These are phyloP conservation scores for Aphanomyces astaci DNA, from an alignment of 352 stramenopile species.

Conservation along the genomic window DNA sequence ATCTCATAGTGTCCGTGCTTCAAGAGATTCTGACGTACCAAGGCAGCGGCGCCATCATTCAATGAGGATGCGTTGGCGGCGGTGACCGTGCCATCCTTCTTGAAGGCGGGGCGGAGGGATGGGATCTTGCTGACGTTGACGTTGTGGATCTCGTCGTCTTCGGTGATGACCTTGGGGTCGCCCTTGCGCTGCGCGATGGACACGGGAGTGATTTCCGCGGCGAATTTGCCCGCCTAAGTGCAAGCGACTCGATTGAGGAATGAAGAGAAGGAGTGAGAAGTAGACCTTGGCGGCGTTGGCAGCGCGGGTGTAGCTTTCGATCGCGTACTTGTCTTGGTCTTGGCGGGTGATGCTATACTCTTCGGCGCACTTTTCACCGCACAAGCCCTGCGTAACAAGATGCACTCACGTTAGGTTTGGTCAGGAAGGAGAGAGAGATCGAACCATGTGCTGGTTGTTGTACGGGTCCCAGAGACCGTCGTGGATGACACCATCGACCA, in stretches of 20 bases:
- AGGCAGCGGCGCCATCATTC: conserved; percentile 92
- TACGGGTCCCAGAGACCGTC: conserved; percentile 97
- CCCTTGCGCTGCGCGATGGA: conserved; percentile 48
- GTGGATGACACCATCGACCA: conserved; percentile 88
- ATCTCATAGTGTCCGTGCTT: neutral
- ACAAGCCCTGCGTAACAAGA: no score
- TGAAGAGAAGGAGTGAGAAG: neutral
- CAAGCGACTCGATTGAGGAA: conserved; percentile 17
- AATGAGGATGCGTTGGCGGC: conserved; percentile 92
- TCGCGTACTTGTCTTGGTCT: conserved; percentile 90
- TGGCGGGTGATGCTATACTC: conserved; percentile 82
- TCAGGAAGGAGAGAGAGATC: neutral
- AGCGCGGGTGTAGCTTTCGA: conserved; percentile 87
- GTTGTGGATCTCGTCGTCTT: conserved; percentile 87
- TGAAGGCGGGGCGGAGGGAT: conserved; percentile 86
- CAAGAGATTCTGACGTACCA: conserved; percentile 30
- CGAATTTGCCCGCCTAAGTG: conserved; percentile 56
- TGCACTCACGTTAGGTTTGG: no score
- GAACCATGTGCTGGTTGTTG: conserved; percentile 89
- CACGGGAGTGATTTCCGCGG: conserved; percentile 77
- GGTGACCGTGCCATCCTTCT: conserved; percentile 88
- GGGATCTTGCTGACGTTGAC: conserved; percentile 84
- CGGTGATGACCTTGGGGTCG: conserved; percentile 29
- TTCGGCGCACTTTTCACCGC: conserved; percentile 86
- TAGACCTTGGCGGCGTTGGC: conserved; percentile 33